phyloP scores from a whole-genome alignment of 495 filamentous ascomycete species.

The Penicillium angulare region DNA sequence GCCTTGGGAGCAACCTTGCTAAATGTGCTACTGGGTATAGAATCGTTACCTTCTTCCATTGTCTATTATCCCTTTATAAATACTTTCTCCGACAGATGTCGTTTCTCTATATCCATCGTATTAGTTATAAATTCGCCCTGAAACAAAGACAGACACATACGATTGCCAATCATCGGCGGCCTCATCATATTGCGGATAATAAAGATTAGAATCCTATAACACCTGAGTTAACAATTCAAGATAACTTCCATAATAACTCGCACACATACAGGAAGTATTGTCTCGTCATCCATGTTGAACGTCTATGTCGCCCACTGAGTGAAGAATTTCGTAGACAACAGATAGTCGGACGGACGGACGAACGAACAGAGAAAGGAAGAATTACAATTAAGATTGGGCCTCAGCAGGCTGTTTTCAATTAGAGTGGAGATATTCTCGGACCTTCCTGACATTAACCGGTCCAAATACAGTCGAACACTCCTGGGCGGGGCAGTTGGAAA shows the following conservation, averaged over 20 bases:
- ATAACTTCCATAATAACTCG: not conserved
- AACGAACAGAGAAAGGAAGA: no score
- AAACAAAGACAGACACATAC: no score
- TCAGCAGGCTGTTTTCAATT: no score
- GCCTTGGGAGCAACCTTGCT: no score
- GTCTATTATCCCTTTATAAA: conserved; percentile 10
- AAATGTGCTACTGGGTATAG: no score
- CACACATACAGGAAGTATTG: not conserved
- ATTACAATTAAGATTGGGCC: no score
- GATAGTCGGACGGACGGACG: no score
- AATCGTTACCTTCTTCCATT: conserved; percentile 10
- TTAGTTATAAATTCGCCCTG: not conserved
- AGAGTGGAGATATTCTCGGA: no score
- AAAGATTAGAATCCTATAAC: conserved; percentile 2
- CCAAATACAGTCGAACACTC: not conserved
- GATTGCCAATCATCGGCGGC: conserved; percentile 9
- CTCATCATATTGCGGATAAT: not conserved
- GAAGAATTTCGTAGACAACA: no score
- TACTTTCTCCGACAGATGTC: conserved; percentile 12
- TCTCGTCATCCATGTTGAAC: not conserved
- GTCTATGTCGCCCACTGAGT: no score
- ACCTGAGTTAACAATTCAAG: not conserved
- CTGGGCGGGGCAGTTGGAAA: not conserved
- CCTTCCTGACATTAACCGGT: no score
- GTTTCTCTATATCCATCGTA: conserved; percentile 10